phyloP scores from a whole-genome alignment of 73 alveolate species.

The Symbiodinium natans region DNA sequence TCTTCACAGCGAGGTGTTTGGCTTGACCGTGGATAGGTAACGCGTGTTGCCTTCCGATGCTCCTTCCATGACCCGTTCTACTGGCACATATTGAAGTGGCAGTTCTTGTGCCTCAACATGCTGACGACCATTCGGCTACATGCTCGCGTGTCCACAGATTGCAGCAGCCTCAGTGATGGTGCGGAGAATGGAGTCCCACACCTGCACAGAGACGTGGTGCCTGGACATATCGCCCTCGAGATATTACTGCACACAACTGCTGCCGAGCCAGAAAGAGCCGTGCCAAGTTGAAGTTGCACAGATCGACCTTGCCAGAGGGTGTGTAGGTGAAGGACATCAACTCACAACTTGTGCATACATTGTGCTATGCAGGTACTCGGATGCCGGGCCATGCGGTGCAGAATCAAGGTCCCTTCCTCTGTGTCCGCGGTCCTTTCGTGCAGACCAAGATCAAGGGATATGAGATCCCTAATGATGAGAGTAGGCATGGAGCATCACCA shows the following conservation, averaged over 20 bases:
- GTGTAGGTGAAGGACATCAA: neutral
- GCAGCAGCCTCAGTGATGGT: conserved; percentile 73
- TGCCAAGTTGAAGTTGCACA: conserved; percentile 73
- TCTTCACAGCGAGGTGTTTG: no score
- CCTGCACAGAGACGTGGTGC: neutral
- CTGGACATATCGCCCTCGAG: neutral
- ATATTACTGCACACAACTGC: neutral
- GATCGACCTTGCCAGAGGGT: conserved; percentile 15
- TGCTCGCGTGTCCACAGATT: no score
- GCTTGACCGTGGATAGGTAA: no score
- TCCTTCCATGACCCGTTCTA: no score
- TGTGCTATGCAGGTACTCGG: neutral
- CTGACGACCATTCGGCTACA: no score
- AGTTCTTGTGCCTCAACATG: no score
- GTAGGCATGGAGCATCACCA: neutral
- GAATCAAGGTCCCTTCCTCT: conserved; percentile 35
- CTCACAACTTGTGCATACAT: neutral
- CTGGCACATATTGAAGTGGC: no score
- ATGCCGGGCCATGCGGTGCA: conserved; percentile 40
- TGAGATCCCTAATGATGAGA: no score
- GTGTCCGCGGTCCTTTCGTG: conserved; percentile 12
- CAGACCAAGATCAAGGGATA: neutral
- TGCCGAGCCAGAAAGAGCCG: conserved; percentile 38
- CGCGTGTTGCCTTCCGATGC: no score
- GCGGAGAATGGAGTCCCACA: conserved; percentile 52